Evolutionary conservation across 2,329 filamentous ascomycete genomes (phyloP).

Genomic region (Colletotrichum sp.): DNA sequence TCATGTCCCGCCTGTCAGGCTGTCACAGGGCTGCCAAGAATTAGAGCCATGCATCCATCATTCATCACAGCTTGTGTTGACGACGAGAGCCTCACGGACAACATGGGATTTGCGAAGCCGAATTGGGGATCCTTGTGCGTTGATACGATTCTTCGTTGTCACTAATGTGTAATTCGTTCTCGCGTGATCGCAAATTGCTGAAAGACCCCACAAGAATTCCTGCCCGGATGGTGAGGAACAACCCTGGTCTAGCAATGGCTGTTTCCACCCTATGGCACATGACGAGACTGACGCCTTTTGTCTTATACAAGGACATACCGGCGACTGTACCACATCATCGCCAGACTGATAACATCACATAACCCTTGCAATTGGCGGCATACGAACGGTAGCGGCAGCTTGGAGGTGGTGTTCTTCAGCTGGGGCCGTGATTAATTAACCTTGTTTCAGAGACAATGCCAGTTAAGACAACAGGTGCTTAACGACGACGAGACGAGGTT

Average conservation of each 20-base stretch:
- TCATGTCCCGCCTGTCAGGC: neutral
- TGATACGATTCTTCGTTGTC: neutral
- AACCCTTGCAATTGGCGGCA: neutral
- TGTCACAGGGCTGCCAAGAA: neutral
- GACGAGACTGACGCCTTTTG: neutral
- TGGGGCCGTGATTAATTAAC: neutral
- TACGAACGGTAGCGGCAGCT: neutral
- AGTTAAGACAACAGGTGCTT: accelerated
- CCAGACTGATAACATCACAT: neutral
- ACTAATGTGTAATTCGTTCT: neutral
- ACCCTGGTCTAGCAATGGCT: neutral
- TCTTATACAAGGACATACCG: neutral
- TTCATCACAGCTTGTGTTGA: neutral
- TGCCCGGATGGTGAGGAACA: neutral
- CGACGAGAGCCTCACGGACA: neutral
- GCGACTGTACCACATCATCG: neutral
- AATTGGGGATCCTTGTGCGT: neutral
- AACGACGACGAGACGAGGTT: neutral
- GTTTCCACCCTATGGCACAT: neutral
- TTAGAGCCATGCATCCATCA: neutral
- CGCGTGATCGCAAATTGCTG: neutral
- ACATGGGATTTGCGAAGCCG: neutral
- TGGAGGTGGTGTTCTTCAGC: neutral
- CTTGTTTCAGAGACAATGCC: neutral
- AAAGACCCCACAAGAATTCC: neutral